Percentiles rank a stretch among this genome's conserved stretches.
These are phyloP conservation scores for Pseudognaphalium luteoalbum DNA, from an alignment of 129 eudicot species.

Conservation along the genomic window DNA sequence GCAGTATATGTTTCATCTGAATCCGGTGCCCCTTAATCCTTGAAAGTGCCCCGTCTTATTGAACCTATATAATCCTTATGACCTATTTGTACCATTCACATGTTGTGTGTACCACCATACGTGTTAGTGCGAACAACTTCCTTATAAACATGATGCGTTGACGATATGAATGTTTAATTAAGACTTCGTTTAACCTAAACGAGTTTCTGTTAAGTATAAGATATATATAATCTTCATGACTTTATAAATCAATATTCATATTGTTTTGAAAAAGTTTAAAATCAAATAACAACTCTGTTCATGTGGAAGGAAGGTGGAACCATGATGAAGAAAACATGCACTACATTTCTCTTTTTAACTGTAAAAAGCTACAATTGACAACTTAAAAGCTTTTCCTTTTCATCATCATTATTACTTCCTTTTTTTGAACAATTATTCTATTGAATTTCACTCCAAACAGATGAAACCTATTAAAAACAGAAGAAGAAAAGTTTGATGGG, in stretches of 20 bases:
- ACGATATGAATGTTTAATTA: no score
- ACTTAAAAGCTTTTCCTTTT: constrained; percentile 25
- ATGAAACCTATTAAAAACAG: background rate
- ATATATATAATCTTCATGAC: background rate
- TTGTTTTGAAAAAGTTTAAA: background rate
- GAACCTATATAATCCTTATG: no score
- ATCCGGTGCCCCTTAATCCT: no score
- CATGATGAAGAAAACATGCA: constrained; percentile 28
- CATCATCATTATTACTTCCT: constrained; percentile 15
- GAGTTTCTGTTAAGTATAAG: no score
- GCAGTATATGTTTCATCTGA: background rate
- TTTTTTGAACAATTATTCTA: background rate
- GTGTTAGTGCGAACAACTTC: background rate
- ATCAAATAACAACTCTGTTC: constrained; percentile 26
- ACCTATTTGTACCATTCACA: no score
- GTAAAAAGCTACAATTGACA: constrained; percentile 31
- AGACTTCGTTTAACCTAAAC: no score
- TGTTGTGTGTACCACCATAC: no score
- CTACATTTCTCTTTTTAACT: constrained; percentile 21
- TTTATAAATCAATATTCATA: background rate
- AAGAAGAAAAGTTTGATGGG: no score
- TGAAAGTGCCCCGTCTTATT: no score
- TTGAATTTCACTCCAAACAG: background rate
- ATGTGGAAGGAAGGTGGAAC: constrained; percentile 34
- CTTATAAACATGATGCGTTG: background rate